Base-by-base conservation (phyloP, 2,329 filamentous ascomycete species). In the Ceratocystis albifundus region DNA sequence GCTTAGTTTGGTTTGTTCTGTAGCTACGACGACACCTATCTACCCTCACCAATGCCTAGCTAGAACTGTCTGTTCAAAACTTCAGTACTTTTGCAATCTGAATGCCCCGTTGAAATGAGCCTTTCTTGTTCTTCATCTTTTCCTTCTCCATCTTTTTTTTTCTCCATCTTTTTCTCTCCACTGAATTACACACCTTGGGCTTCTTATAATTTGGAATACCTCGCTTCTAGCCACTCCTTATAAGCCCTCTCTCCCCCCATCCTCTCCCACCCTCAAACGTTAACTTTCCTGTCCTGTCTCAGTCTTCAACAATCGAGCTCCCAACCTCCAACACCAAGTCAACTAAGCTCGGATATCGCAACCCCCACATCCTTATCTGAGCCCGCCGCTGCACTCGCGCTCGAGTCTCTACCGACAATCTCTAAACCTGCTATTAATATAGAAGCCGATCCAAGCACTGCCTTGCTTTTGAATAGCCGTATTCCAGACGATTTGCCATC, bases 241-340 rank as follows among this genome's bases (percentile, higher is more conserved):
- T 41, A 41, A 25, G 22, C 46, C n/a, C 17, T 17, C 45, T 17
- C 5, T 5, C 46, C 22, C 46, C 6, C n/a, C 46, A 48, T 2
- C 45, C 45, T 48, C 45, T 20, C 46, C 46, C 17, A 4, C 8
- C 46, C 10, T n/a, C 46, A 50, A 22, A 50, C 7, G 10, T 22
- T 50, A 50, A 22, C 46, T n/a, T 10, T 8, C 46, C 22, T 22
- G 12, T 22, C 17, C n/a, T 50, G 46, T 50, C 46, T 50, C 25
- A 57, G 53, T 30, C 53, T 57, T 57, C 53, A 57, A 5, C 22
- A 57, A 57, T 57, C 53, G 22, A 57, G 53, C 53, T 57, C 53
- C 53, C 53, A 57, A 28, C 53, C 53, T 57, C 53, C 53, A 57
- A 57, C 53, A 22, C 53, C 53, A 57, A 57, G 53, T 22, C 53